phyloP scores from a whole-genome alignment of 2,329 filamentous ascomycete species.

The Fusarium chuoi region DNA sequence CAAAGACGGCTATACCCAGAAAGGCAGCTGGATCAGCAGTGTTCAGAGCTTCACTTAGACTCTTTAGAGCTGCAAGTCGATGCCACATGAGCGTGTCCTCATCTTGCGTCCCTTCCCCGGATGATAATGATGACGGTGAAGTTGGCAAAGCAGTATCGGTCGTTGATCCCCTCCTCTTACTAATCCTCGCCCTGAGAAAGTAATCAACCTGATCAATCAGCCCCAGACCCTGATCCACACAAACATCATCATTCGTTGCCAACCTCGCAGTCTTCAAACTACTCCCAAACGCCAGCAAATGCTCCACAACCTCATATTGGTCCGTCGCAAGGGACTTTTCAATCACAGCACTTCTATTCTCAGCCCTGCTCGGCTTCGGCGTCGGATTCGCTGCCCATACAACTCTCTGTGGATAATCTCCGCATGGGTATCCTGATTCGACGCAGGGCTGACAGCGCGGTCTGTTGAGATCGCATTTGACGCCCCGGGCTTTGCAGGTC shows the following conservation, averaged over 20 bases:
- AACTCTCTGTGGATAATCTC: slow-evolving; percentile 47
- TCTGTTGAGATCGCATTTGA: slow-evolving; percentile 46
- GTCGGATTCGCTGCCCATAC: slow-evolving; percentile 41
- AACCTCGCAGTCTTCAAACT: slow-evolving; percentile 36
- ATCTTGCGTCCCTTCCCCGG: not conserved
- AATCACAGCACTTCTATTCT: not conserved
- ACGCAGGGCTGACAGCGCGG: slow-evolving; percentile 42
- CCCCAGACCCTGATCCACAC: slow-evolving; percentile 32
- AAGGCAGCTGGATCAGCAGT: slow-evolving; percentile 54
- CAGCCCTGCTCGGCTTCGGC: not conserved
- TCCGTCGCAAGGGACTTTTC: slow-evolving; percentile 5
- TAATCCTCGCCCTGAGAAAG: slow-evolving; percentile 42
- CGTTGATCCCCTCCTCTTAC: slow-evolving; percentile 1
- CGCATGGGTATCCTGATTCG: slow-evolving; percentile 45
- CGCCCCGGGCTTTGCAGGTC: slow-evolving; percentile 39
- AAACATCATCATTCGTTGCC: not conserved
- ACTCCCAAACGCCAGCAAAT: slow-evolving; percentile 38
- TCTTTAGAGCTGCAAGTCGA: slow-evolving; percentile 49
- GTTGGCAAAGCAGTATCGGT: not conserved
- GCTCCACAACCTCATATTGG: slow-evolving; percentile 12
- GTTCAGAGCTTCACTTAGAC: slow-evolving; percentile 52
- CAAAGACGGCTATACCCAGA: slow-evolving; percentile 56
- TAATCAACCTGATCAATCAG: slow-evolving; percentile 42
- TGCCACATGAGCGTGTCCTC: slow-evolving; percentile 27
- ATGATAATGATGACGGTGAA: not conserved